Evolutionary conservation across 768 basidiomycete species (phyloP), one percentile per base, ranked within the genome.

Genomic region (Suillus clintonianus): DNA sequence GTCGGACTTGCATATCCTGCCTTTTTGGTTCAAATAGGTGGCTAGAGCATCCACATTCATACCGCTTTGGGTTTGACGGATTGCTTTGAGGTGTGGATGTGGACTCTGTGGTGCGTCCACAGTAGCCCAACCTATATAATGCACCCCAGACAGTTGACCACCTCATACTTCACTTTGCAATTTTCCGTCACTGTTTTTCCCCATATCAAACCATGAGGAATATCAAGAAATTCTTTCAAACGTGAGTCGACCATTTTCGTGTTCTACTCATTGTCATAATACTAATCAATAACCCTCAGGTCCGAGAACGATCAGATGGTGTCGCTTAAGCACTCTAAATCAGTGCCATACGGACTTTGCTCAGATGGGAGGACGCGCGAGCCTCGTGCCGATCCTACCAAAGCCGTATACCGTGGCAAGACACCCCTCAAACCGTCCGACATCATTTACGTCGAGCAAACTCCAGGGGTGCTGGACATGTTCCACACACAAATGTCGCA

Each of bases 361-460:
- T 66, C 55, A 15, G 57, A 36, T 5, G 39, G 57, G 19, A 60
- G 53, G n/a, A n/a, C 48, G 19, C 22, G 30, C 13, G 55, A 60
- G 19, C 22, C 11, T 34, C 47, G 48, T 15, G 15, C 14, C n/a
- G 43, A 67, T 30, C 19, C 32, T 13, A 14, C 32, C 27, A 63
- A 42, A 41, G 60, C 65, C 19, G 45, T 62, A 27, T 67, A 64
- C 50, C 65, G 62, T 24, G 66, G 65, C 47, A 67, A 64, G 56
- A 24, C 36, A 7, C 67, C 67, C 13, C 62, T 68, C 7, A 48
- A 66, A 39, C 39, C 55, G 17, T 61, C 55, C 15, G 60, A 64
- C 15, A 61, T 62, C n/a, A 41, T 59, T 24, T 64, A 64, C 37
- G 37, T 62, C 14, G 60, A 67, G 39, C 61, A 64, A 36, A 42